These are phyloP conservation scores for Candida chilensis DNA, from an alignment of 805 yeast genomes.

Conservation along the genomic window DNA sequence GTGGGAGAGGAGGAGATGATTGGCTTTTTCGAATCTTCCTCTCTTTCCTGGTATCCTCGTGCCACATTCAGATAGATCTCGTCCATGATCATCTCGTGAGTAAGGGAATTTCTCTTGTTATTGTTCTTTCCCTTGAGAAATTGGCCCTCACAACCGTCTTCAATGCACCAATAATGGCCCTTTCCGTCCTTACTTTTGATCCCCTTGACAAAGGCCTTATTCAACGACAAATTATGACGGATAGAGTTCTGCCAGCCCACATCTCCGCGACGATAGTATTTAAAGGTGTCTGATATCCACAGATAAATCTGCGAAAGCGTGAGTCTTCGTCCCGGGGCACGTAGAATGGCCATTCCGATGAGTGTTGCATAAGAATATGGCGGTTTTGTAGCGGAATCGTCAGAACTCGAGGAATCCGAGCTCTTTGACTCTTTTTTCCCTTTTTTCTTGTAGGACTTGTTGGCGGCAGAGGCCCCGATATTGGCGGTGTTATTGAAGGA, in stretches of 20 bases:
- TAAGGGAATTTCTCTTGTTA: conserved; percentile 25
- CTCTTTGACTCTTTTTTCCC: not conserved
- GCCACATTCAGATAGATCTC: conserved; percentile 17
- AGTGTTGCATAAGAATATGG: conserved; percentile 91
- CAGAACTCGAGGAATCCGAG: conserved; percentile 14
- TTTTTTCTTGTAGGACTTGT: conserved; percentile 2
- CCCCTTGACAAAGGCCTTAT: conserved; percentile 86
- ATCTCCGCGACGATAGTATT: conserved; percentile 74
- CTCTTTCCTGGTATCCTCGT: too few relatives aligned
- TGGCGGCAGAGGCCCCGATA: conserved; percentile 6
- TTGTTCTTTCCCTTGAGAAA: conserved; percentile 58
- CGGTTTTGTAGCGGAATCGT: conserved; percentile 63
- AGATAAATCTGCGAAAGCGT: conserved; percentile 79
- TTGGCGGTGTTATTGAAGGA: conserved; percentile 20
- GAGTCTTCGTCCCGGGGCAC: conserved; percentile 64
- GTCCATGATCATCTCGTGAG: conserved; percentile 30
- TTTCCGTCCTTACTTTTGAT: conserved; percentile 87
- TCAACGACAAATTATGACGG: conserved; percentile 85
- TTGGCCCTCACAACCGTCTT: conserved; percentile 72
- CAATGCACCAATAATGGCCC: conserved; percentile 91
- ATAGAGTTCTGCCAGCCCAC: conserved; percentile 98
- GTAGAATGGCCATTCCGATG: conserved; percentile 86
- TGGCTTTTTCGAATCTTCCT: too few relatives aligned
- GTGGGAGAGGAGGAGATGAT: too few relatives aligned
- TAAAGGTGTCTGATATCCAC: conserved; percentile 87